These are phyloP conservation scores for Ogataea methanolica DNA, from an alignment of 805 yeast species.

Conservation along the genomic window DNA sequence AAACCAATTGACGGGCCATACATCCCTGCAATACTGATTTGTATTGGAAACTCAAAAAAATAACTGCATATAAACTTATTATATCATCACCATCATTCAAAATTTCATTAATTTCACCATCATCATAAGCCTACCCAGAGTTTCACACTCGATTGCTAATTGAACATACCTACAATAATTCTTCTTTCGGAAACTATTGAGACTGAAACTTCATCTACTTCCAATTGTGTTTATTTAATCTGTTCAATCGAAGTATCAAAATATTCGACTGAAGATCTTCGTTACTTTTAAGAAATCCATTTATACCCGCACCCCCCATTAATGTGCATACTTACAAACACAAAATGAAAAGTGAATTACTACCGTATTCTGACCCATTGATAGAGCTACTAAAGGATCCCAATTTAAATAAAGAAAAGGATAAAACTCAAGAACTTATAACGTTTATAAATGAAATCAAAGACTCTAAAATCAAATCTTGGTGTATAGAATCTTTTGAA, in stretches of 20 bases:
- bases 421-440: slow-evolving; percentile 36
- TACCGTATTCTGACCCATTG: slow-evolving; percentile 43
- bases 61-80: too few species aligned
- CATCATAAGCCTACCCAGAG: too few species aligned
- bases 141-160: too few species aligned
- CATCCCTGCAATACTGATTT: too few species aligned
- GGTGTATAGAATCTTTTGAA: slow-evolving; percentile 44
- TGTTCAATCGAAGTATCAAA: not conserved
- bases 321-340: not conserved
- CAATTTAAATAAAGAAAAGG: slow-evolving; percentile 36
- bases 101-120: too few species aligned
- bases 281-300: not conserved
- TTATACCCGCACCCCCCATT: not conserved
- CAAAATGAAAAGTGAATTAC: slow-evolving; percentile 19
- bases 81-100: too few species aligned
- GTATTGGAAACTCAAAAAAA: too few species aligned
- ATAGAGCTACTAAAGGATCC: slow-evolving; percentile 45
- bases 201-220: too few species aligned
- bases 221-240: not conserved
- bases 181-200: too few species aligned
- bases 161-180: too few species aligned
- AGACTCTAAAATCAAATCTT: slow-evolving; percentile 40
- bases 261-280: too few species aligned
- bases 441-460: slow-evolving; percentile 39
- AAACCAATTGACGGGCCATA: too few species aligned